These are phyloP conservation scores for Entomortierella parvispora DNA, from an alignment of 192 early-diverging fungal genomes.

Conservation along the genomic window DNA sequence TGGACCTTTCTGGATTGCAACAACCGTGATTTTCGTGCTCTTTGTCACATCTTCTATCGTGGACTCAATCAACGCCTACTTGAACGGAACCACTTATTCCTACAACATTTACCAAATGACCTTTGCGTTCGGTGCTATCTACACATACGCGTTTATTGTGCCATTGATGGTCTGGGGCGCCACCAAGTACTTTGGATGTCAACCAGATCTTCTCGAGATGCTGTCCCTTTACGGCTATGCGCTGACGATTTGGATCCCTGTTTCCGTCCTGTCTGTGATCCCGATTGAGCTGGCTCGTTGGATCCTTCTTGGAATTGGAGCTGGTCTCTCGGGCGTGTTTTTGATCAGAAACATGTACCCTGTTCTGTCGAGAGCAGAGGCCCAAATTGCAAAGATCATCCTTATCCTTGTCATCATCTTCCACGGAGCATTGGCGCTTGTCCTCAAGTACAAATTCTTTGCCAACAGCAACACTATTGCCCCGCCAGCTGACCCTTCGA, in stretches of 20 bases:
- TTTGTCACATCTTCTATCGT: conserved; percentile 95
- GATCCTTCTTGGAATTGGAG: conserved; percentile 80
- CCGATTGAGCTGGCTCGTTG: conserved; percentile 86
- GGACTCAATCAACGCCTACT: conserved; percentile 79
- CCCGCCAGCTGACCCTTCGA: conserved; percentile 11
- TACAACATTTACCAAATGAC: conserved; percentile 88
- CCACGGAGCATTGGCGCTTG: conserved; percentile 75
- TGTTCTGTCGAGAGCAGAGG: conserved; percentile 74
- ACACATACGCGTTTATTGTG: conserved; percentile 78
- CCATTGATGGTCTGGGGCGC: conserved; percentile 82
- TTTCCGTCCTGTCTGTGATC: conserved; percentile 85
- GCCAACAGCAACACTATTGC: conserved; percentile 56
- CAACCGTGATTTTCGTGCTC: conserved; percentile 94
- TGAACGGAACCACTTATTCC: conserved; percentile 61
- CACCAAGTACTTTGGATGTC: conserved; percentile 86
- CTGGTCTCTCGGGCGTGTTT: conserved; percentile 77
- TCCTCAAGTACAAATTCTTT: conserved; percentile 91
- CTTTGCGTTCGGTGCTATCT: conserved; percentile 84
- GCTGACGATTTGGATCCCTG: conserved; percentile 93
- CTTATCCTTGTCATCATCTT: conserved; percentile 71
- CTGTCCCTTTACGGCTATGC: conserved; percentile 92
- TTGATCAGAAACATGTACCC: conserved; percentile 66
- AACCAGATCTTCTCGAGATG: conserved; percentile 87
- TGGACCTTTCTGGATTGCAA: conserved; percentile 98
- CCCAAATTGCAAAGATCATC: conserved; percentile 74